Conservation (phyloP, 768 basidiomycete genomes). For the Panellus pusillus region DNA sequence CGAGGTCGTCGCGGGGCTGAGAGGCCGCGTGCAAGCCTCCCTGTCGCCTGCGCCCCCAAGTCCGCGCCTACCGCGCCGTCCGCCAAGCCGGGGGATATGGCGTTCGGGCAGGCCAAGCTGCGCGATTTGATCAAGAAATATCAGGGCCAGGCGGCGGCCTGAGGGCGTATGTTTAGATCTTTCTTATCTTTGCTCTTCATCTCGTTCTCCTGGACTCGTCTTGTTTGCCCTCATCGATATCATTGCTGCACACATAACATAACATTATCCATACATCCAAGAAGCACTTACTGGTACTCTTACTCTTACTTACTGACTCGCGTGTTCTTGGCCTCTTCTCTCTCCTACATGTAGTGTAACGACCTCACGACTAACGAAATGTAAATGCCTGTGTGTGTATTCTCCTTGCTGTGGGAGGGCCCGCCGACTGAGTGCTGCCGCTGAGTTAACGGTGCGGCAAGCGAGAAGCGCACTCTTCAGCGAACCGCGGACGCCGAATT, state of each 20-base stretch:
- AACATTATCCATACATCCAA: slow-evolving; percentile 7
- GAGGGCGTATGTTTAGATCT: neutral
- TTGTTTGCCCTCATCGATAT: neutral
- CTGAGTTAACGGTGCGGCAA: too few relatives aligned
- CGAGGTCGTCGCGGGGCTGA: slow-evolving; percentile 17
- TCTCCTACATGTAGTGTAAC: slow-evolving; percentile 4
- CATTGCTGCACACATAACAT: slow-evolving; percentile 14
- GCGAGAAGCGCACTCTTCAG: too few relatives aligned
- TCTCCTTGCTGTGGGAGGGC: too few relatives aligned
- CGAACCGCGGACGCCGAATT: too few relatives aligned
- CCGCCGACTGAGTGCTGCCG: too few relatives aligned
- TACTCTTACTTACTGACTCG: neutral
- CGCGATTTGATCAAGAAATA: slow-evolving; percentile 83
- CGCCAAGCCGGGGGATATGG: slow-evolving; percentile 45
- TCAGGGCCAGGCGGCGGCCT: slow-evolving; percentile 44
- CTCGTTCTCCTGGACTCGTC: neutral
- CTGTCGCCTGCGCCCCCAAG: slow-evolving; percentile 15
- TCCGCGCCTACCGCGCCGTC: slow-evolving; percentile 25
- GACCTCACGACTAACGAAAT: slow-evolving; percentile 16
- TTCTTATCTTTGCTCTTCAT: neutral
- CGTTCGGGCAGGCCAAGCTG: slow-evolving; percentile 75
- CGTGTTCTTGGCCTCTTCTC: neutral
- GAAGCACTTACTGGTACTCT: neutral
- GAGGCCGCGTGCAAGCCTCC: slow-evolving; percentile 19
- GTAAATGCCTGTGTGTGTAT: too few relatives aligned